Conservation (phyloP, 2,329 filamentous ascomycete genomes). For the Aspergillus unguis region DNA sequence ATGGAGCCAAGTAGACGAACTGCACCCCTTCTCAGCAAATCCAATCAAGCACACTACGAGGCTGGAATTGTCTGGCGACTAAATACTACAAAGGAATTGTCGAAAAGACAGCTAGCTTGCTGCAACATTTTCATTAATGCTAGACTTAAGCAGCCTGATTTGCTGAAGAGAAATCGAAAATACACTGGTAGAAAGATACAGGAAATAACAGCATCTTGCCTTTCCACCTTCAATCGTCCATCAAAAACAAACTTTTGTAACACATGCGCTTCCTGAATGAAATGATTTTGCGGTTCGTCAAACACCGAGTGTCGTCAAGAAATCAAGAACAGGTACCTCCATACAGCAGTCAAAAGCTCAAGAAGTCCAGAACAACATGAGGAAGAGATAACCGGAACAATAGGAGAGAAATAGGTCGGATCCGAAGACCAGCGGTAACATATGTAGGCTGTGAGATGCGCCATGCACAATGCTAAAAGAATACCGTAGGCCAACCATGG, state of each 20-base stretch:
- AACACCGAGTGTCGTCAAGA: constrained; percentile 16
- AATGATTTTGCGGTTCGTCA: constrained; percentile 14
- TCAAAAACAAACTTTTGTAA: constrained; percentile 11
- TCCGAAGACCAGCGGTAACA: constrained; percentile 5
- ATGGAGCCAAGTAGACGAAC: no score
- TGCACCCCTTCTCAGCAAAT: no score
- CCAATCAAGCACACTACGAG: no score
- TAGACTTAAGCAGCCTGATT: constrained; percentile 13
- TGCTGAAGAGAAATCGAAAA: constrained; percentile 16
- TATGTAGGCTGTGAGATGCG: neutral
- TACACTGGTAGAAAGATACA: constrained; percentile 26
- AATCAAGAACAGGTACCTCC: constrained; percentile 19
- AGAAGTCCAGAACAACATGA: constrained; percentile 12
- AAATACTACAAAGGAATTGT: neutral
- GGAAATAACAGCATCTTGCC: constrained; percentile 15
- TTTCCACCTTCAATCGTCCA: constrained; percentile 1
- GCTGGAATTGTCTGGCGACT: no score
- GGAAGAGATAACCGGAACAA: constrained; percentile 10
- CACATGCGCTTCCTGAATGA: constrained; percentile 17
- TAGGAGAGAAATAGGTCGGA: constrained; percentile 8
- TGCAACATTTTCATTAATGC: constrained; percentile 4
- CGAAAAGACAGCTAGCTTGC: neutral
- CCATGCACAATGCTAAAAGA: neutral
- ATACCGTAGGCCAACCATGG: neutral
- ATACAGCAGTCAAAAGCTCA: constrained; percentile 18